Percentiles rank a stretch among this genome's conserved stretches.
Conservation (phyloP, 169 alveolate genomes). For the Cyclospora cayetanensis region DNA sequence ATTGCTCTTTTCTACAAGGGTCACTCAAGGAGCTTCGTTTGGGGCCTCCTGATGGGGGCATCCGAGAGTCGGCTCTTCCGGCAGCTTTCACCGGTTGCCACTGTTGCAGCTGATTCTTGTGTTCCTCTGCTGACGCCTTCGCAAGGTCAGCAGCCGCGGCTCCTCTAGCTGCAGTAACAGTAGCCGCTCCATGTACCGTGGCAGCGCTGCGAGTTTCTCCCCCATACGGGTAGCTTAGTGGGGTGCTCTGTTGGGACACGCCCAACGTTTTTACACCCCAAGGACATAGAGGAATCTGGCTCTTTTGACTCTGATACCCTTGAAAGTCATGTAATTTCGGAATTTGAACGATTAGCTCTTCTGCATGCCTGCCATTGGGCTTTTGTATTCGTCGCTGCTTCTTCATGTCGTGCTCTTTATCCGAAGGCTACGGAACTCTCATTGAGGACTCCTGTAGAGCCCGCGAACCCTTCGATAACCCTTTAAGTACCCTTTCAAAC, state of each 20-base stretch:
- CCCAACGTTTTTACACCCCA: neutral
- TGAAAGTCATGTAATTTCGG: neutral
- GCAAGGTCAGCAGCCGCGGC: conserved; percentile 13
- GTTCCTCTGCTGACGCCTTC: neutral
- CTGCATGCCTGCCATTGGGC: neutral
- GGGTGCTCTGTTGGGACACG: neutral
- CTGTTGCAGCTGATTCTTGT: neutral
- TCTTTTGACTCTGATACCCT: neutral
- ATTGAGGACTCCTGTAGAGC: too few relatives aligned
- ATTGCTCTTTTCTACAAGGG: neutral
- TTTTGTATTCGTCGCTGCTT: neutral
- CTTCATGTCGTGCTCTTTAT: neutral
- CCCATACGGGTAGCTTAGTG: neutral
- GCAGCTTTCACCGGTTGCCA: neutral
- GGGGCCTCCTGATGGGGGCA: neutral
- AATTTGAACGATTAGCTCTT: neutral
- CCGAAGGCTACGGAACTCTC: too few relatives aligned
- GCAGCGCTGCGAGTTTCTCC: neutral
- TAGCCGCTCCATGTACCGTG: neutral
- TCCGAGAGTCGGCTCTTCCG: neutral
- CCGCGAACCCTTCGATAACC: too few relatives aligned
- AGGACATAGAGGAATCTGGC: neutral
- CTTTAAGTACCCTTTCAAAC: too few relatives aligned
- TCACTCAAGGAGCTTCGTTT: neutral
- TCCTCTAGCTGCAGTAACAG: neutral